Evolutionary conservation across 176 grass and related monocot species (phyloP).

Genomic region (Triticum monococcum): DNA sequence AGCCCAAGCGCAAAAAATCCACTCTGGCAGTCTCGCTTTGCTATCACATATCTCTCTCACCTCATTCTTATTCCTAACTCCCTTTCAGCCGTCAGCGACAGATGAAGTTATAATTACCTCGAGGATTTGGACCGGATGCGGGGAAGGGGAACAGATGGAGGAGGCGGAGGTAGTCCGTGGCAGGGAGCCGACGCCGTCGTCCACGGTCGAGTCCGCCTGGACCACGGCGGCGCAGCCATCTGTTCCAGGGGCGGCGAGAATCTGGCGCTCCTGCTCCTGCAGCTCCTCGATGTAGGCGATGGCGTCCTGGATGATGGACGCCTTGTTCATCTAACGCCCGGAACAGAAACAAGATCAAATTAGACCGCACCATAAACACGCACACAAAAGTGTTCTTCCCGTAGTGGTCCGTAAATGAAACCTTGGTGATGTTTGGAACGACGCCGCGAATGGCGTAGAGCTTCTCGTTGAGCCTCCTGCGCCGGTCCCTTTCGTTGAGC

Average conservation of each 20-base stretch:
- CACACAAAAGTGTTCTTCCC: neutral
- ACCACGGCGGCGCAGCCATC: neutral
- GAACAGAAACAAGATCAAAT: too few species aligned
- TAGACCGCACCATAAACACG: too few species aligned
- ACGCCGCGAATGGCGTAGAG: conserved; percentile 48
- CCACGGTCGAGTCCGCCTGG: neutral
- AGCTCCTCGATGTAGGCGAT: conserved; percentile 64
- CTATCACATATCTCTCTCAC: too few species aligned
- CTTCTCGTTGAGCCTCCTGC: conserved; percentile 50
- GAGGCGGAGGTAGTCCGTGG: neutral
- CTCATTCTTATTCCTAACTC: too few species aligned
- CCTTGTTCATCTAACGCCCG: conserved; percentile 59
- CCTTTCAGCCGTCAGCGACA: too few species aligned
- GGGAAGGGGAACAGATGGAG: too few species aligned
- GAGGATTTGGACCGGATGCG: conserved; percentile 30
- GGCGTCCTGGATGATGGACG: conserved; percentile 50
- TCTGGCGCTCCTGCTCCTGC: conserved; percentile 53
- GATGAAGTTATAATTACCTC: conserved; percentile 28
- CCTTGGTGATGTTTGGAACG: conserved; percentile 61
- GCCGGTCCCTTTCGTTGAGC: conserved; percentile 35
- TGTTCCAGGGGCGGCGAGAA: conserved; percentile 35
- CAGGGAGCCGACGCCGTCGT: neutral
- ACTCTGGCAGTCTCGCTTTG: too few species aligned
- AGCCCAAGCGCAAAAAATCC: too few species aligned
- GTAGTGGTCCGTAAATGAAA: too few species aligned